Base-by-base conservation (phyloP, 2,329 filamentous ascomycete species). In the Sphaceloma murrayae region DNA sequence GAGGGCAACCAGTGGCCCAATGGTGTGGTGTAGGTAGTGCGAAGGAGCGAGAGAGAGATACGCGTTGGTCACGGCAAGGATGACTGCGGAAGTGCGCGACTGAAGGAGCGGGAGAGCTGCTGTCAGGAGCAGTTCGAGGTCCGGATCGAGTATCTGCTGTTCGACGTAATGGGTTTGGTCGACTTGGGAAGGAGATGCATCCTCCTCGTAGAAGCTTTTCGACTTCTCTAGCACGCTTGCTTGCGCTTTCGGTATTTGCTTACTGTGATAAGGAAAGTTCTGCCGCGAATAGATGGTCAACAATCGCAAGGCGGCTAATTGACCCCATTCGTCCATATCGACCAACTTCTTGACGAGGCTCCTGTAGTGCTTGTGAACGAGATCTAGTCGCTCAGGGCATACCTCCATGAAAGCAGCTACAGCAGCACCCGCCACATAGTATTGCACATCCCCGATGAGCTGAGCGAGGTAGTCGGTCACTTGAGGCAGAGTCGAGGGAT, bases 321-420 rank as follows among this genome's bases (percentile, higher is more conserved):
- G 91, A 31, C 87, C 84, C 91, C 91, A 98, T 65, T 98, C 91
- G 58, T 98, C 91, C 91, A 98, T 98, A 59, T 98, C 91, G 17
- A 95, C 86, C 43, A 96, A 67, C 68, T 95, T 94, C 61, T 79
- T 85, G 50, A 94, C 80, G 50, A 98, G 67, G 26, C 76, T 72
- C 40, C 85, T 78, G 64, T 96, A 98, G 59, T 94, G 83, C 52
- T 82, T 80, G 63, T 98, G 91, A 53, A 98, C 79, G 48, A 98
- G 67, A 59, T 95, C 88, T 51, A 94, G 73, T 44, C 83, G 73
- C 11, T 93, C 82, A 0, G 91, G 88, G 53, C 89, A 96, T 19
- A 96, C 72, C 52, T 94, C 86, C 61, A 93, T 64, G 56, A 93
- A 95, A 0, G 91, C 85, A 27, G 81, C 78, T 3, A 96, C 86